These are phyloP conservation scores for Lipomyces kockii DNA, from an alignment of 805 yeast genomes.

Conservation along the genomic window DNA sequence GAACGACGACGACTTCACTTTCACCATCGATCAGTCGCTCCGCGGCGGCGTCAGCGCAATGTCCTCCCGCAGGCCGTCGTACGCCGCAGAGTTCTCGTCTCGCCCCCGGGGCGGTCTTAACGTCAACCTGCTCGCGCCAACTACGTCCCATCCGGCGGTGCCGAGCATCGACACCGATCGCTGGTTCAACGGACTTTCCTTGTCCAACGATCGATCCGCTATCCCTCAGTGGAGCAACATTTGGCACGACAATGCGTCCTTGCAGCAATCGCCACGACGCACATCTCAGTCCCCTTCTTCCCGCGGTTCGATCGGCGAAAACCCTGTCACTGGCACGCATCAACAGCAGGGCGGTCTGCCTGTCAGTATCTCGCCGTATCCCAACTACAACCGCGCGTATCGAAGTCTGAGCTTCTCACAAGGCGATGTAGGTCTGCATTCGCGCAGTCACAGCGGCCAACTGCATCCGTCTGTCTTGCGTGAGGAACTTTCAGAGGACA, in stretches of 20 bases:
- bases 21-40: slow-evolving; percentile 13
- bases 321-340: neutral
- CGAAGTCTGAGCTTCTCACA: slow-evolving; percentile 11
- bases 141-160: slow-evolving; percentile 28
- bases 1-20: slow-evolving; percentile 24
- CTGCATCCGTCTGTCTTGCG: neutral
- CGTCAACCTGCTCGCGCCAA: slow-evolving; percentile 23
- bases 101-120: slow-evolving; percentile 39
- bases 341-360: slow-evolving; percentile 5
- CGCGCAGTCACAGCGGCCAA: slow-evolving; percentile 6
- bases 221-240: slow-evolving; percentile 6
- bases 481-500: slow-evolving; percentile 20
- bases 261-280: neutral
- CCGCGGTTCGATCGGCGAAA: slow-evolving; percentile 1
- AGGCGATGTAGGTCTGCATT: slow-evolving; percentile 4
- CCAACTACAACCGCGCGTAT: neutral
- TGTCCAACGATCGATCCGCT: slow-evolving; percentile 1
- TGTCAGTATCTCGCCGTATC: neutral
- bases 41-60: slow-evolving; percentile 60
- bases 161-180: slow-evolving; percentile 29
- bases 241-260: slow-evolving; percentile 2
- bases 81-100: slow-evolving; percentile 63
- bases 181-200: slow-evolving; percentile 18
- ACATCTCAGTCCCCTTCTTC: slow-evolving; percentile 6
- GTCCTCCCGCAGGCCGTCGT: slow-evolving; percentile 66